Evolutionary conservation across 1,284 basidiomycete genomes (phyloP), one percentile per base, ranked within the genome.

Genomic region (Erythrobasidium hasegawianum): DNA sequence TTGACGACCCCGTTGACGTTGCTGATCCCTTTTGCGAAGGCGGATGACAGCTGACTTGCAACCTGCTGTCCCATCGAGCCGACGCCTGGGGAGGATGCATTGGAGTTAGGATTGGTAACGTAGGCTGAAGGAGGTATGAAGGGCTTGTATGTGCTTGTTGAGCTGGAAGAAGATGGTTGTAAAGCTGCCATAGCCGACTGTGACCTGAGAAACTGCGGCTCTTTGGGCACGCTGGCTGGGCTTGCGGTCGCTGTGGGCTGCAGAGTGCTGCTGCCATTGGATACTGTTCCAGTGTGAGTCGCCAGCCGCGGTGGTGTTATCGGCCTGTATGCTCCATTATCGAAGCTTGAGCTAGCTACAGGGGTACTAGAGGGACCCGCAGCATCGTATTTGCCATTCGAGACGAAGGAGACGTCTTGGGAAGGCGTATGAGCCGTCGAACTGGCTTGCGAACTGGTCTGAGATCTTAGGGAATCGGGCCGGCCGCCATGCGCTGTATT

Each of bases 81-180:
- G 29, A 55, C 40, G 13, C 61, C 61, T 2, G 61, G 61, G 1
- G 61, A 64, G 11, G 53, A 56, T 27, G 61, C 61, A 8, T 52
- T 29, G n/a, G 61, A 64, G 2, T 53, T 27, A 18, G 26, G 38
- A 16, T 3, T 27, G 3, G 26, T 52, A 1, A 53, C 61, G 49
- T 56, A 64, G 39, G 61, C 61, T 3, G 61, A 64, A 13, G 61
- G 61, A 8, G 61, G 61, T 57, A 64, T 50, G 54, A 64, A 64
- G 14, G 53, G 61, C 41, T 50, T 56, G 43, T 57, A 26, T 16
- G 38, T 27, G 2, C 40, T 41, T 18, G 53, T 47, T 1, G 54
- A 29, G 9, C 39, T 47, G 18, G 18, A 16, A 27, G 50, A 22
- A 29, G 40, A 49, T 41, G 47, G 60, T 41, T 64, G 53, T 10